Percentiles rank a stretch among this genome's conserved stretches.
Conservation (phyloP, 2,329 filamentous ascomycete genomes). For the Colletotrichum caudatum region DNA sequence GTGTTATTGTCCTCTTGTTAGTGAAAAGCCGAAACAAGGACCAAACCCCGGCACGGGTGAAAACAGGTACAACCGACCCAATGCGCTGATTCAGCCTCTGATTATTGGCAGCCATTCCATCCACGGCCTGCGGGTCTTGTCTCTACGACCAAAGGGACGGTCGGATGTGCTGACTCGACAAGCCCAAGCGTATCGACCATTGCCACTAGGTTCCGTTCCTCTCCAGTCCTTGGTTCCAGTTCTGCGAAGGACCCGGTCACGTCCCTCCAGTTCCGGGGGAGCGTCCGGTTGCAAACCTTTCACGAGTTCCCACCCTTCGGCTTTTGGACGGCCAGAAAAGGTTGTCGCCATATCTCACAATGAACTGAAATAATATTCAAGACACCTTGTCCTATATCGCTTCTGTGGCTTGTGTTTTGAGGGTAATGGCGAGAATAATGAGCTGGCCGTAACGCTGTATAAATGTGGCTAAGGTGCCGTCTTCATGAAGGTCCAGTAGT, state of each 20-base stretch:
- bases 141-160: background rate
- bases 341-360: background rate
- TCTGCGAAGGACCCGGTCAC: no score
- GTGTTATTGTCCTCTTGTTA: background rate
- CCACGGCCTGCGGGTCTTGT: background rate
- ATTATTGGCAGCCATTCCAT: background rate
- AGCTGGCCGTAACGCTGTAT: constrained; percentile 61
- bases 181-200: background rate
- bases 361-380: background rate
- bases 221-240: no score
- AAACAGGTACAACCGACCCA: background rate
- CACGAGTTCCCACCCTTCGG: background rate
- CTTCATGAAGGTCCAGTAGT: constrained; percentile 46
- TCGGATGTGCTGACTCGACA: background rate
- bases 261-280: no score
- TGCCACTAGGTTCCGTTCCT: no score
- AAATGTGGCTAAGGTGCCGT: constrained; percentile 60
- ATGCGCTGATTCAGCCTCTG: background rate
- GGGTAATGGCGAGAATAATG: constrained; percentile 62
- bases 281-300: no score
- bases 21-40: background rate
- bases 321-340: background rate
- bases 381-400: constrained; percentile 48
- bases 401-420: constrained; percentile 53
- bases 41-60: background rate